Percentiles rank a stretch among this genome's conserved stretches.
phyloP scores from a whole-genome alignment of 2,329 filamentous ascomycete species.

The Dactylellina leptospora region DNA sequence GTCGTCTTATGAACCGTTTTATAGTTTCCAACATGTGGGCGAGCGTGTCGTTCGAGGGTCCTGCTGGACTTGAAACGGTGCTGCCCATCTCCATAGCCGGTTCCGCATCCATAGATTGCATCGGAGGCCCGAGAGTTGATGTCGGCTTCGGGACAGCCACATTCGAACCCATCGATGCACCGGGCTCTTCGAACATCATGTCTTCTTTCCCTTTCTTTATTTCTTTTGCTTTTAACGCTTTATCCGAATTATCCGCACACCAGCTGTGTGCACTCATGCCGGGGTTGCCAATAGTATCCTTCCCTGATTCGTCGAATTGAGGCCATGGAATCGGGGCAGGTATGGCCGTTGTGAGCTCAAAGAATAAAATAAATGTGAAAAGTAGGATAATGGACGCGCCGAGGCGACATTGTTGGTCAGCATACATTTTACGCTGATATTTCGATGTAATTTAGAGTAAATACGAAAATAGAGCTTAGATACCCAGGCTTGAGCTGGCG shows the following conservation, averaged over 20 bases:
- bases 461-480: too few relatives aligned
- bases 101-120: neutral
- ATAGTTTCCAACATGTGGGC: neutral
- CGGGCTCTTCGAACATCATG: too few relatives aligned
- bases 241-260: conserved; percentile 11
- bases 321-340: conserved; percentile 14
- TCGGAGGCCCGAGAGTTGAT: neutral
- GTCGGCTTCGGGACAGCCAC: neutral
- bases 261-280: conserved; percentile 25
- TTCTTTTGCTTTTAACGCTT: neutral
- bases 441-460: too few relatives aligned
- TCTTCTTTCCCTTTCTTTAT: neutral
- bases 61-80: neutral
- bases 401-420: too few relatives aligned
- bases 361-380: neutral
- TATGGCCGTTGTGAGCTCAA: neutral
- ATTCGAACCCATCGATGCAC: neutral
- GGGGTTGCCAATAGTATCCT: conserved; percentile 3
- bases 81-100: neutral
- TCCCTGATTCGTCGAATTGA: neutral
- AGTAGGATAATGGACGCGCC: neutral
- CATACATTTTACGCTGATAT: too few relatives aligned
- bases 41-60: neutral
- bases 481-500: too few relatives aligned
- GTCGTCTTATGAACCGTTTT: conserved; percentile 16